These are phyloP conservation scores for Gossypium sturtianum DNA, from an alignment of 345 rosid genomes.

Conservation along the genomic window DNA sequence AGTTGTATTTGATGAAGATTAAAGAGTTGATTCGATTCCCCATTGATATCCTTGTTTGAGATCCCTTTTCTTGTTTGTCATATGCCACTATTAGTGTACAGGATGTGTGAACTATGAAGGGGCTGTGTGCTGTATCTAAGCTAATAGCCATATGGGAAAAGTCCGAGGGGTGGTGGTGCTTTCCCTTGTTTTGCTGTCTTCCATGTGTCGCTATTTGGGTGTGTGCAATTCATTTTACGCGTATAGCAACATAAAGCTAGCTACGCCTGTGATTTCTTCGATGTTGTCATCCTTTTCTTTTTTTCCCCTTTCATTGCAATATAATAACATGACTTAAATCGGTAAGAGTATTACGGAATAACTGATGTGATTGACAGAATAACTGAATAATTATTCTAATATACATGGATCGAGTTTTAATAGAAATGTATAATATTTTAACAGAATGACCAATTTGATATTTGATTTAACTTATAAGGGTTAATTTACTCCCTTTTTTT, in stretches of 20 bases:
- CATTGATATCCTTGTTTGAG: neutral
- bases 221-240: neutral
- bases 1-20: neutral
- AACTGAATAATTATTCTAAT: no score
- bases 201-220: neutral
- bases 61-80: neutral
- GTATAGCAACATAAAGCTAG: neutral
- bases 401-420: accelerated
- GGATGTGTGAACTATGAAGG: neutral
- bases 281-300: neutral
- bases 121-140: neutral
- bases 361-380: accelerated
- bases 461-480: no score
- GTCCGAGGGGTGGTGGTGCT: neutral
- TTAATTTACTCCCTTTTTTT: no score
- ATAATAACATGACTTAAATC: no score
- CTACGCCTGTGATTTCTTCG: neutral
- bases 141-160: neutral
- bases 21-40: neutral
- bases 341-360: no score
- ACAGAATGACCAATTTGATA: no score
- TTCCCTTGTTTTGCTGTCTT: conserved; percentile 1
- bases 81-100: neutral
- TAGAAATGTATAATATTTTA: no score
- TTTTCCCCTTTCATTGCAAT: no score